Evolutionary conservation across 306 rosid genomes (phyloP).

Genomic region (Aeschynomene evenia): DNA sequence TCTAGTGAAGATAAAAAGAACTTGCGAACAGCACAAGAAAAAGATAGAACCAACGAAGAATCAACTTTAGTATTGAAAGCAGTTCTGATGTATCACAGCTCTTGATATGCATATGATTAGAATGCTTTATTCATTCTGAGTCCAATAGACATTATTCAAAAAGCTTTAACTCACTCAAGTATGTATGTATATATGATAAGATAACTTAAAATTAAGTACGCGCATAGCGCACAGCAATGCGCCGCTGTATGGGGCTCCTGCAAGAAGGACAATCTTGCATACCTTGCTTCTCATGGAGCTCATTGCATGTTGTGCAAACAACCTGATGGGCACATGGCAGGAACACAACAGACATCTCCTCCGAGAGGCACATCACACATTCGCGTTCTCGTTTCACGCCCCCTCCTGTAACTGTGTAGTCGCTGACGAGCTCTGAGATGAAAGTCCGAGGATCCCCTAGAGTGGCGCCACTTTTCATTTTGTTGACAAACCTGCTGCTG

Average conservation of each 20-base stretch:
- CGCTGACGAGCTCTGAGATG: conserved; percentile 45
- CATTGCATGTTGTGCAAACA: conserved; percentile 84
- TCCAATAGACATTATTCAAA: conserved; percentile 52
- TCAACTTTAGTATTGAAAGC: conserved; percentile 36
- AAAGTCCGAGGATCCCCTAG: conserved; percentile 30
- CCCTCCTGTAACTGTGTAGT: conserved; percentile 44
- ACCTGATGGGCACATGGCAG: conserved; percentile 89
- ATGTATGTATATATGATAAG: not conserved
- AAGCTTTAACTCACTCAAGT: conserved; percentile 37
- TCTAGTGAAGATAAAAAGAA: not conserved
- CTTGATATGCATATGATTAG: conserved; percentile 33
- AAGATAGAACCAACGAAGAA: conserved; percentile 16
- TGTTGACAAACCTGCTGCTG: conserved; percentile 39
- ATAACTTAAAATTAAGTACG: conserved; percentile 32
- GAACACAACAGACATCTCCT: conserved; percentile 83
- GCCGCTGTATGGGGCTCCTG: conserved; percentile 76
- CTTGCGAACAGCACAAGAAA: not conserved
- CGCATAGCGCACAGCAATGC: conserved; percentile 65
- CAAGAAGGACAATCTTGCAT: conserved; percentile 92
- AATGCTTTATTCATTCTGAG: conserved; percentile 53
- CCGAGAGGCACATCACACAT: conserved; percentile 91
- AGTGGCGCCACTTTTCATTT: conserved; percentile 40
- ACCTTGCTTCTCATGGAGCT: conserved; percentile 84
- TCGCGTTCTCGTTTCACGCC: conserved; percentile 74
- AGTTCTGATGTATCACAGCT: conserved; percentile 46